These are phyloP conservation scores for Sclerotinia sclerotiorum DNA, from an alignment of 2,329 filamentous ascomycete species.

Conservation along the genomic window DNA sequence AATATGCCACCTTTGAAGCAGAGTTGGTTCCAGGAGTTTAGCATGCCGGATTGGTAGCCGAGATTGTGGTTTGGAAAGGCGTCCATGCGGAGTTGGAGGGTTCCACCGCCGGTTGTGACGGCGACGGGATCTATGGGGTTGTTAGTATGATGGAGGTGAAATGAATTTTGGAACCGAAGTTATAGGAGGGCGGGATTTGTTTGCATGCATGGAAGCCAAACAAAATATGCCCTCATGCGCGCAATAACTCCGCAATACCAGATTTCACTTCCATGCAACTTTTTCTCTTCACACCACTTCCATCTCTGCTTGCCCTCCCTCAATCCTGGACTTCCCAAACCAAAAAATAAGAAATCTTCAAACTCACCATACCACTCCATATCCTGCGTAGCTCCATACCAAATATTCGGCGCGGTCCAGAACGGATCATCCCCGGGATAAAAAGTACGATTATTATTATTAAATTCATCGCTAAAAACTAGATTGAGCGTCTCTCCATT, in stretches of 20 bases:
- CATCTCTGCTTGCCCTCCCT: background rate
- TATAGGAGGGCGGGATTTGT: background rate
- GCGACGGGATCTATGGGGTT: slow-evolving; percentile 44
- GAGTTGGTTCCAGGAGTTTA: slow-evolving; percentile 54
- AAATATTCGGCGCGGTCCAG: slow-evolving; percentile 53
- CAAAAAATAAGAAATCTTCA: background rate
- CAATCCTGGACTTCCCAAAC: background rate
- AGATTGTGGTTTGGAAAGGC: slow-evolving; percentile 48
- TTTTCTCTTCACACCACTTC: no score
- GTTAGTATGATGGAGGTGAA: background rate
- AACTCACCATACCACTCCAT: slow-evolving; percentile 43
- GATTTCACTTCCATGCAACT: background rate
- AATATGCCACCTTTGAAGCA: slow-evolving; percentile 56
- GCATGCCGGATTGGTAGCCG: slow-evolving; percentile 51
- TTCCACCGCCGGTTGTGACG: slow-evolving; percentile 49
- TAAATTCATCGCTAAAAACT: slow-evolving; percentile 59
- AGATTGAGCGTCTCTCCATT: slow-evolving; percentile 48
- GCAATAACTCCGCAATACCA: background rate
- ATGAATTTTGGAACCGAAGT: no score
- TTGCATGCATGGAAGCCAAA: background rate
- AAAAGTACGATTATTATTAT: slow-evolving; percentile 52
- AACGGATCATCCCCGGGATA: slow-evolving; percentile 58
- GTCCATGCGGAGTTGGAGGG: slow-evolving; percentile 48
- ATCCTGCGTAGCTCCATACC: slow-evolving; percentile 54
- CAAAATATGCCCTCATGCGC: background rate